phyloP scores from a whole-genome alignment of 441 rosid genomes.

The Melastoma candidum region DNA sequence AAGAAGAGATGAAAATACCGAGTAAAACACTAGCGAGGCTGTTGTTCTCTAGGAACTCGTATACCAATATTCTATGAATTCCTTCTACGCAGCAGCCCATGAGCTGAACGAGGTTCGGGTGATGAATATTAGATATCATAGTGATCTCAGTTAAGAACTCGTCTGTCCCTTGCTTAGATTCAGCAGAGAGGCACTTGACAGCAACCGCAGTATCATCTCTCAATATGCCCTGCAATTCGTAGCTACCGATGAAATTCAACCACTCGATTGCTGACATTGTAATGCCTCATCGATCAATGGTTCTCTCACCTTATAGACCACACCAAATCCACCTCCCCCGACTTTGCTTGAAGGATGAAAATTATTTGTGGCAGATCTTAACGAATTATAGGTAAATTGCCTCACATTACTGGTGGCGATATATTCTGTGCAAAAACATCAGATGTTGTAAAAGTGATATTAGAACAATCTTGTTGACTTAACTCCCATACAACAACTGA shows the following conservation, averaged over 20 bases:
- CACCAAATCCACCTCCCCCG: conserved; percentile 92
- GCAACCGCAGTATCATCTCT: conserved; percentile 55
- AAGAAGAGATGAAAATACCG: conserved; percentile 20
- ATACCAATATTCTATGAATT: conserved; percentile 42
- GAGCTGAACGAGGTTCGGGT: conserved; percentile 63
- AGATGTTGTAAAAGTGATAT: neutral
- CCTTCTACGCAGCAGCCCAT: conserved; percentile 61
- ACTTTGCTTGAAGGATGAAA: conserved; percentile 74
- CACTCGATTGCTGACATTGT: neutral
- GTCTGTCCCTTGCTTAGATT: conserved; percentile 53
- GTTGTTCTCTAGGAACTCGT: conserved; percentile 63
- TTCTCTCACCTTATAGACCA: conserved; percentile 63
- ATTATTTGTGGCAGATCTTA: conserved; percentile 65
- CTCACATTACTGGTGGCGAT: conserved; percentile 56
- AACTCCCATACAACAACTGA: no score
- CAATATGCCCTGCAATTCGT: conserved; percentile 36
- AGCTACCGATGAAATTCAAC: neutral
- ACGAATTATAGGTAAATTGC: conserved; percentile 55
- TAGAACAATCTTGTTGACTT: no score
- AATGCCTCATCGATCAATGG: neutral
- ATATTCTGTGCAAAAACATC: conserved; percentile 29
- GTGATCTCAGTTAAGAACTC: conserved; percentile 61
- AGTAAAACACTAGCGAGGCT: conserved; percentile 58
- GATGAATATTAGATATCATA: conserved; percentile 38
- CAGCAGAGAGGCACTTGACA: conserved; percentile 49